Base-by-base conservation (phyloP, 129 eudicot genomes). In the Cynara cardunculus region DNA sequence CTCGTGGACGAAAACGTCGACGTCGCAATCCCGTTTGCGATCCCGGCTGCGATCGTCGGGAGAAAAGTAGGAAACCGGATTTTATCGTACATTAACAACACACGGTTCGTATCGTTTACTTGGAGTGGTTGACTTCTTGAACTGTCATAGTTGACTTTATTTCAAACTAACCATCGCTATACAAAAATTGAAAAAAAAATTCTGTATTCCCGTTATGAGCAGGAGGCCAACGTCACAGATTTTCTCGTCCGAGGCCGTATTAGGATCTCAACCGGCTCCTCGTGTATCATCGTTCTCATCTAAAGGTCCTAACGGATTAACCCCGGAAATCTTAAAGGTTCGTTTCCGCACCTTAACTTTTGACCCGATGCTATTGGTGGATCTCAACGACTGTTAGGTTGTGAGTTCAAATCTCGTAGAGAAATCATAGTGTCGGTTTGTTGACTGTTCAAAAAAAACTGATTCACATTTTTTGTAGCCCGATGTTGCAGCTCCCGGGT, bases 401-500 rank as follows among this genome's bases (percentile, higher is more conserved):
- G 2, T 39, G 46, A 39, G 46, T 39, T 39, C 53, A 11, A 46
- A 46, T 46, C 19, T 56, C n/a, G 53, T 41, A 10, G 13, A 41
- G 53, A 41, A 11, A 41, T 41, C 16, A 11, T 41, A 13, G 53
- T 41, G 53, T 37, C 46, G 12, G 46, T 37, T 37, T 37, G 61
- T 53, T 53, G 64, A 53, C 21, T 8, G 22, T 53, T 53, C 4
- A n/a, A 56, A 41, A 41, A 44, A 37, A 75, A 24, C 49, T 84
- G 24, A 73, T 13, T 41, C 12, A n/a, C 85, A 30, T 85, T 76
- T 70, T 64, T 82, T 87, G 81, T 80, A 94, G 97, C 98, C 98
- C 69, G 98, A 94, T 73, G 71, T 94, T 68, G 77, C 91, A 56
- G 98, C 98, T 13, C 98, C 98, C n/a, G 98, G 98, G 74, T 76